A percentile compares a stretch with the other conserved stretches of the same genome.
Conservation (phyloP, 106 monocot genomes). For the Acanthochlamys bracteata region DNA sequence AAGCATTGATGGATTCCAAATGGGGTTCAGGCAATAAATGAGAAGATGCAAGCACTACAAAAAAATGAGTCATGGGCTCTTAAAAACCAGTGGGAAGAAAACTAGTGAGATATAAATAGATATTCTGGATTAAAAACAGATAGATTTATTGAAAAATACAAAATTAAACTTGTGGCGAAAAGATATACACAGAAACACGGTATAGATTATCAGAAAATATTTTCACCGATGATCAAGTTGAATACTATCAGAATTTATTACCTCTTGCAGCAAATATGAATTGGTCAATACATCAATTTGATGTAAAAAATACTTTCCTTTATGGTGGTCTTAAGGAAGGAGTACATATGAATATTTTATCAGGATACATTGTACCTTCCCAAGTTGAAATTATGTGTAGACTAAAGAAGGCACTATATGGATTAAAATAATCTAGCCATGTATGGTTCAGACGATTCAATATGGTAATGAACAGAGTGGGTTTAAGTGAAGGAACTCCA, state of each 20-base stretch:
- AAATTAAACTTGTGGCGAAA: conserved; percentile 1
- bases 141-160: not conserved
- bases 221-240: conserved; percentile 9
- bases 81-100: not conserved
- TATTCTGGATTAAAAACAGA: not conserved
- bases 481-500: not conserved
- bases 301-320: conserved; percentile 10
- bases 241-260: not conserved
- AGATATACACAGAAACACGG: conserved; percentile 1
- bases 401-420: conserved; percentile 20
- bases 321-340: conserved; percentile 9
- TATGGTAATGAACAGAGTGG: not conserved
- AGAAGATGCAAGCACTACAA: conserved; percentile 1
- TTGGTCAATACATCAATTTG: conserved; percentile 3
- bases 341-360: conserved; percentile 16
- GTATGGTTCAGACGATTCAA: conserved; percentile 16
- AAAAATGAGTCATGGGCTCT: conserved; percentile 6
- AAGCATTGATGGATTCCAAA: conserved; percentile 1
- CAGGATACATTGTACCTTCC: not conserved
- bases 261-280: conserved; percentile 4
- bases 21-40: not conserved
- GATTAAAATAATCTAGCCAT: conserved; percentile 20
- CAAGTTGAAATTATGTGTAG: not conserved
- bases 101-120: not conserved
- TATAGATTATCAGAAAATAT: conserved; percentile 4